phyloP scores from a whole-genome alignment of 1,139 yeast genomes.

The Yarrowia galli region DNA sequence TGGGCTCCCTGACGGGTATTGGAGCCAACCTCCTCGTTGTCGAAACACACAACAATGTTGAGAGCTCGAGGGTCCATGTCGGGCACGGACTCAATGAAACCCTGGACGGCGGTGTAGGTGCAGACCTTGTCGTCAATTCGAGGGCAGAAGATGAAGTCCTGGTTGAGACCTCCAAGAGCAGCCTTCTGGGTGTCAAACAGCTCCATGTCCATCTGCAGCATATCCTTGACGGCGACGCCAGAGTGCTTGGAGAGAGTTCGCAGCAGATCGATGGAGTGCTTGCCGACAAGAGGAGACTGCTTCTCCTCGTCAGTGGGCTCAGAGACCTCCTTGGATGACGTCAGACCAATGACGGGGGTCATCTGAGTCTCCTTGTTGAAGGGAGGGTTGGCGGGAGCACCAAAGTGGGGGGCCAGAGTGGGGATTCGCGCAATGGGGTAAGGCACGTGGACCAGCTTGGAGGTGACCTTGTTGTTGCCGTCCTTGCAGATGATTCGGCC shows the following conservation, averaged over 20 bases:
- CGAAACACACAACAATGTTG: slow-evolving; percentile 78
- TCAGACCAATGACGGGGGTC: slow-evolving; percentile 77
- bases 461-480: slow-evolving; percentile 56
- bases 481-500: slow-evolving; percentile 77
- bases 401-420: slow-evolving; percentile 87
- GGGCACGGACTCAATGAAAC: slow-evolving; percentile 55
- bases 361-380: slow-evolving; percentile 84
- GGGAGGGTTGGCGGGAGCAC: slow-evolving; percentile 73
- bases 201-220: slow-evolving; percentile 84
- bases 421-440: slow-evolving; percentile 86
- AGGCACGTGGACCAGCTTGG: slow-evolving; percentile 74
- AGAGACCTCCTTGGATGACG: slow-evolving; percentile 40
- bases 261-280: slow-evolving; percentile 73
- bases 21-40: slow-evolving; percentile 93
- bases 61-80: slow-evolving; percentile 59
- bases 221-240: slow-evolving; percentile 57
- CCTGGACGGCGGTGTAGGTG: slow-evolving; percentile 77
- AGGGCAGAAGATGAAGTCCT: slow-evolving; percentile 86
- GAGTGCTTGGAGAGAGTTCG: slow-evolving; percentile 71
- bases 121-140: slow-evolving; percentile 88
- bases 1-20: slow-evolving; percentile 92
- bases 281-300: slow-evolving; percentile 61
- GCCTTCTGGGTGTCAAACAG: slow-evolving; percentile 82
- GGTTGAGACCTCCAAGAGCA: slow-evolving; percentile 79
- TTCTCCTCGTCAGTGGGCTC: slow-evolving; percentile 56